A percentile compares a stretch with the other conserved stretches of the same genome.
Evolutionary conservation across 169 alveolate genomes (phyloP).

Genomic region (Eimeria tenella): DNA sequence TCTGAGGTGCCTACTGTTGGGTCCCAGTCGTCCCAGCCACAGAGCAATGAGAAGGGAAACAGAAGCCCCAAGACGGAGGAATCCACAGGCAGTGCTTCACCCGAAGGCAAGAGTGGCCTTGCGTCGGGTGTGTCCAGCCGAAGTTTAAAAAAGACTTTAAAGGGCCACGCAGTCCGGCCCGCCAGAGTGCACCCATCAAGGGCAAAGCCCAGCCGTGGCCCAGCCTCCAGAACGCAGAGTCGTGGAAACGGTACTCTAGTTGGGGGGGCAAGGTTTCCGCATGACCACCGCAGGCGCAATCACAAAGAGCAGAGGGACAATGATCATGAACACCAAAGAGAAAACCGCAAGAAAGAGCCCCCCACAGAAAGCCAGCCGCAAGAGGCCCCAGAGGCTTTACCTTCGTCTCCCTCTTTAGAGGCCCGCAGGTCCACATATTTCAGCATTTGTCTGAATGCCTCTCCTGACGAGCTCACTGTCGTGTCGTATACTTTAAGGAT

Average conservation of each 20-base stretch:
- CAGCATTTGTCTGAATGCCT: conserved; percentile 71
- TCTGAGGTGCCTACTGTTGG: not conserved
- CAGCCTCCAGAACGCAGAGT: not conserved
- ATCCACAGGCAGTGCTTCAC: conserved; percentile 19
- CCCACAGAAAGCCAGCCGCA: not conserved
- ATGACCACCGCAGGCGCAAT: conserved; percentile 1
- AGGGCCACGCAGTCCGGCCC: conserved; percentile 22
- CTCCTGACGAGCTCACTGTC: conserved; percentile 80
- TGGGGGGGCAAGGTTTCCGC: not conserved
- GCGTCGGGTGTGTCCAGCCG: not conserved
- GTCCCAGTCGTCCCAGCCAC: not conserved
- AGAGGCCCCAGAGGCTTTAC: conserved; percentile 6
- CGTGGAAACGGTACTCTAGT: not conserved
- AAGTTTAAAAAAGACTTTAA: not conserved
- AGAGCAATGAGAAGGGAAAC: not conserved
- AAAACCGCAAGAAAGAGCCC: not conserved
- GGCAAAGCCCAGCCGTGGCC: not conserved
- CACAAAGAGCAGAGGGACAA: conserved; percentile 5
- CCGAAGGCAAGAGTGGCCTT: not conserved
- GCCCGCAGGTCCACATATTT: conserved; percentile 76
- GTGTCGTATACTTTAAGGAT: conserved; percentile 82
- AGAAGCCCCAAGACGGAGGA: conserved; percentile 13
- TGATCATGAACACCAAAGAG: not conserved
- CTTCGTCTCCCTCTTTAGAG: conserved; percentile 52
- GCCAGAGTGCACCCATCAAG: not conserved